These are phyloP conservation scores for Suillus plorans DNA, from an alignment of 768 basidiomycete genomes.

Conservation along the genomic window DNA sequence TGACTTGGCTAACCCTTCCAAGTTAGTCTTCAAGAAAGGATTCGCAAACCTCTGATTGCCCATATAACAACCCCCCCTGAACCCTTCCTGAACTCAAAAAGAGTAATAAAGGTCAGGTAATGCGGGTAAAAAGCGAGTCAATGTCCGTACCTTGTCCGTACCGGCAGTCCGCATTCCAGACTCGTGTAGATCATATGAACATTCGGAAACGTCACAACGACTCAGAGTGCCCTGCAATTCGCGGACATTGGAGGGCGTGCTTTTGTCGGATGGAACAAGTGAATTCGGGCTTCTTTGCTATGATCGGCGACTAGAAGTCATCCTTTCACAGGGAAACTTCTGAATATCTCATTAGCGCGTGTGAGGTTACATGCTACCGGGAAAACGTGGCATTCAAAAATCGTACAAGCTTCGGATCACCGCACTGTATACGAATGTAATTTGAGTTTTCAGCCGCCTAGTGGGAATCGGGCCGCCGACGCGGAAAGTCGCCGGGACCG, in stretches of 20 bases:
- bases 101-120: background rate
- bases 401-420: background rate
- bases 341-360: background rate
- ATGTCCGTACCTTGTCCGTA: background rate
- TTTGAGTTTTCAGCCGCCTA: background rate
- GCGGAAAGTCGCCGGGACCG: background rate
- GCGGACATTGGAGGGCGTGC: slow-evolving; percentile 23
- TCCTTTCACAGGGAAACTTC: background rate
- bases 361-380: background rate
- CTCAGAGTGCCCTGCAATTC: slow-evolving; percentile 11
- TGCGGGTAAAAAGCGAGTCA: background rate
- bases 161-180: background rate
- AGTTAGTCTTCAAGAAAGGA: background rate
- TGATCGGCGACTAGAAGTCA: slow-evolving; percentile 13
- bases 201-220: background rate
- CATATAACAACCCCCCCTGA: background rate
- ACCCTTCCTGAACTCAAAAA: background rate
- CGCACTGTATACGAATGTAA: background rate
- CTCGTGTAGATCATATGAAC: background rate
- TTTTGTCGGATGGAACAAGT: slow-evolving; percentile 15
- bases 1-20: background rate
- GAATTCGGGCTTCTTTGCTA: slow-evolving; percentile 8
- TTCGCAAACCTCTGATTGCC: background rate
- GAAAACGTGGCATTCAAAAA: background rate
- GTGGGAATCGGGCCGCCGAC: background rate